Percentiles rank a stretch among this genome's conserved stretches.
phyloP scores from a whole-genome alignment of 352 stramenopile species.

The Phytophthora pinifolia region DNA sequence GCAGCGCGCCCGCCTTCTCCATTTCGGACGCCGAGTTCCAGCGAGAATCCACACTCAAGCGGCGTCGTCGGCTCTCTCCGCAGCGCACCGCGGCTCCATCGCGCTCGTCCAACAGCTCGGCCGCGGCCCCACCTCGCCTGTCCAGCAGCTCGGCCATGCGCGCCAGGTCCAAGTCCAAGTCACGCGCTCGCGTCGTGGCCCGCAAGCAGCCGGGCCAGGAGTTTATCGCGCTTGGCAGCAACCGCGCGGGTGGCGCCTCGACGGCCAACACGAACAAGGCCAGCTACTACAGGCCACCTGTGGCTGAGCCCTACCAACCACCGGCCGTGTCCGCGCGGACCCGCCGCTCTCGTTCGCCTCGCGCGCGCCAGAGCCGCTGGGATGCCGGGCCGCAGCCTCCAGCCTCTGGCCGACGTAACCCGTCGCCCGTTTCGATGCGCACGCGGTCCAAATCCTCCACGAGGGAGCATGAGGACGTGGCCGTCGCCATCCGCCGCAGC shows the following conservation, averaged over 20 bases:
- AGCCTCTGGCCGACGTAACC: conserved; percentile 11
- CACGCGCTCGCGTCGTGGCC: conserved; percentile 29
- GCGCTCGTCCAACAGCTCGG: neutral
- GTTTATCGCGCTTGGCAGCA: conserved; percentile 53
- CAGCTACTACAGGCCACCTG: conserved; percentile 27
- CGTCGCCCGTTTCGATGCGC: conserved; percentile 25
- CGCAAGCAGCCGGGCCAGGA: conserved; percentile 35
- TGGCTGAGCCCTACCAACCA: conserved; percentile 10
- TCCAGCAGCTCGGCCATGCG: conserved; percentile 34
- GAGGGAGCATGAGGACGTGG: conserved; percentile 25
- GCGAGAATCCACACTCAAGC: conserved; percentile 55
- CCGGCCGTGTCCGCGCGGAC: conserved; percentile 8
- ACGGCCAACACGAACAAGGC: conserved; percentile 45
- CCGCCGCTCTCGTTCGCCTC: conserved; percentile 28
- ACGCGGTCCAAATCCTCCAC: conserved; percentile 51
- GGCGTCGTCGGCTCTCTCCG: conserved; percentile 43
- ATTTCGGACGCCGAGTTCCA: conserved; percentile 64
- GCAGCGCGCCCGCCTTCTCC: conserved; percentile 35
- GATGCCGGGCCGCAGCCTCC: neutral
- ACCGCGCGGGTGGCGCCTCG: conserved; percentile 9
- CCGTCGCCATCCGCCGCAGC: conserved; percentile 17
- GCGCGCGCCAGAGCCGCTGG: neutral
- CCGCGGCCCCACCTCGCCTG: conserved; percentile 1
- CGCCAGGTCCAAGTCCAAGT: conserved; percentile 69
- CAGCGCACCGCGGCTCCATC: conserved; percentile 7